Evolutionary conservation across 306 rosid species (phyloP).

Genomic region (Hylodesmum podocarpum): DNA sequence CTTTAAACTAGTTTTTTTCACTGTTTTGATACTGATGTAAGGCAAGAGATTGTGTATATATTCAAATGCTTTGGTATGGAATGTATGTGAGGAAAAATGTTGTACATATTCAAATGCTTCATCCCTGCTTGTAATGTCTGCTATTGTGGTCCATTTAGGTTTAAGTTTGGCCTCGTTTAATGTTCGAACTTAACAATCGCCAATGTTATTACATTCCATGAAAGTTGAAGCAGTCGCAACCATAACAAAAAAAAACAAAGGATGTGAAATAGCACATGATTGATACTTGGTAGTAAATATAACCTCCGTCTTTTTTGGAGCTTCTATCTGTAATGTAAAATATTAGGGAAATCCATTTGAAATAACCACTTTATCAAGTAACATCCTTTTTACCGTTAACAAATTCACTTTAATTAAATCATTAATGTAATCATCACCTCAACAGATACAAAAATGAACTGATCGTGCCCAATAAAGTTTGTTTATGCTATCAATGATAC

Average conservation of each 20-base stretch:
- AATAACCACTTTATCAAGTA: background rate
- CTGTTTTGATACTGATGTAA: constrained; percentile 8
- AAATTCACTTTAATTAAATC: background rate
- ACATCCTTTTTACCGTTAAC: background rate
- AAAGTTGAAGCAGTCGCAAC: too few species aligned
- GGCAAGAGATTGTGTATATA: background rate
- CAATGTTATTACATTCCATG: too few species aligned
- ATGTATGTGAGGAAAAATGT: background rate
- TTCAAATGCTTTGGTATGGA: constrained; percentile 2
- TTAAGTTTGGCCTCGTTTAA: background rate
- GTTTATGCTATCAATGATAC: background rate
- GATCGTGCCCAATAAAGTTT: background rate
- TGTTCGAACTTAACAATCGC: background rate
- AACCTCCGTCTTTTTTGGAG: background rate
- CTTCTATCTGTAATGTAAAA: background rate
- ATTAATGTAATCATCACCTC: background rate
- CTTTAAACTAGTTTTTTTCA: background rate
- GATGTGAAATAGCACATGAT: background rate
- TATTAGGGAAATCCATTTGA: background rate
- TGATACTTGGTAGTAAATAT: background rate
- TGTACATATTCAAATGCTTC: constrained; percentile 21
- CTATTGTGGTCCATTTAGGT: background rate
- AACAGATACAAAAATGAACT: background rate
- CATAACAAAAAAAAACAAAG: background rate
- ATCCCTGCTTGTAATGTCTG: background rate